Conservation (phyloP, 2,329 filamentous ascomycete species). For the Fusarium temperatum region DNA sequence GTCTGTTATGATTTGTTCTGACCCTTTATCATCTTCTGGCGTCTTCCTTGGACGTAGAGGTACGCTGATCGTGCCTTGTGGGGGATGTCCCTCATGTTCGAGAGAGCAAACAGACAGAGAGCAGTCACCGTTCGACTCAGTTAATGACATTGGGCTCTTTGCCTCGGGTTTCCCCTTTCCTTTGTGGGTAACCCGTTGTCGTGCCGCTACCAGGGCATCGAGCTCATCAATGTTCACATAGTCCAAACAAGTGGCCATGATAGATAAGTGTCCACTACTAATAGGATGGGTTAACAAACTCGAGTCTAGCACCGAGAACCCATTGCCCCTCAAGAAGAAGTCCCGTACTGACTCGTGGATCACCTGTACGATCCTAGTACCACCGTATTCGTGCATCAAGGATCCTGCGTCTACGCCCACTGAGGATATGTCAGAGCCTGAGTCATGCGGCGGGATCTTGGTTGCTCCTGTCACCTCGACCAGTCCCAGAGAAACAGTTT, state of each 20-base stretch:
- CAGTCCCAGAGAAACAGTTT: not conserved
- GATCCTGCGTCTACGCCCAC: not conserved
- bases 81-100: not conserved
- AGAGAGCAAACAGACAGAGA: rapidly evolving
- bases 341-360: not conserved
- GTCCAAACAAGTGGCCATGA: not conserved
- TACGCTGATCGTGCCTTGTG: not conserved
- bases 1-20: rapidly evolving
- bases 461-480: not conserved
- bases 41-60: not conserved
- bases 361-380: not conserved
- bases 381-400: not conserved
- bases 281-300: rapidly evolving
- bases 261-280: not conserved
- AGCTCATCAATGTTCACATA: rapidly evolving
- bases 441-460: not conserved
- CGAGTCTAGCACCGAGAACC: not conserved
- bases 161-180: not conserved
- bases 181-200: rapidly evolving
- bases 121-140: rapidly evolving
- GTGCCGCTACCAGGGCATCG: not conserved
- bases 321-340: not conserved
- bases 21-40: rapidly evolving
- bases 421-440: not conserved
- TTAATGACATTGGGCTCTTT: not conserved